Base-by-base conservation (phyloP, 768 basidiomycete species). In the Collybia nuda region DNA sequence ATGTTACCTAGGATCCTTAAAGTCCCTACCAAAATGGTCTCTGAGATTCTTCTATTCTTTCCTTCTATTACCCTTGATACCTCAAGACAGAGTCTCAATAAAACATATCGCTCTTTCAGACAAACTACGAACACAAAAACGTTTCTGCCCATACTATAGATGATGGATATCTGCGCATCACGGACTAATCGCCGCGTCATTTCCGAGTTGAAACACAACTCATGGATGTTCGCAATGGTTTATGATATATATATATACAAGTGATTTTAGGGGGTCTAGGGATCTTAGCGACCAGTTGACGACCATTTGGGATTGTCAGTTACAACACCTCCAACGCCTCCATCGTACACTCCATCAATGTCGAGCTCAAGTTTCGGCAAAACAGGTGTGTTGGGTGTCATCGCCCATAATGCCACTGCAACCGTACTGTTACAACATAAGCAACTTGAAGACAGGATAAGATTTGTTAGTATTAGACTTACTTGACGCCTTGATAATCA, bases 401-500 rank as follows among this genome's bases (percentile, higher is more conserved):
- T 77, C 0, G 77, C 74, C 89, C 89, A 91, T 2, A 90, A 66
- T 0, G 85, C 85, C 3, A 90, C 77, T 1, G 82, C 78, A 22
- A 82, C 71, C 7, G 79, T 84, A 46, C 79, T 84, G 19, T 24
- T 2, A 21, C 14, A 21, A 28, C 26, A 41, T 50, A 19, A 48
- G 55, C 26, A 21, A n/a, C n/a, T n/a, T n/a, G n/a, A n/a, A 43
- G 38, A 18, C 5, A 43, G 19, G 46, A 44, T 15, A 19, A 52
- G 9, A 40, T 21, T 18, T 23, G 55, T 23, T 4, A 28, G 24
- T 2, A 40, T 9, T 28, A 32, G 32, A 63, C 81, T 56, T 62
- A 89, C 88, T 90, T 91, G 54, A 67, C 66, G 32, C 90, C 90
- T 26, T 72, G 72, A 57, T 87, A 89, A 59, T 91, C 69, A 44